Base-by-base conservation (phyloP, 2,329 filamentous ascomycete genomes). In the Clarireedia hainanense region DNA sequence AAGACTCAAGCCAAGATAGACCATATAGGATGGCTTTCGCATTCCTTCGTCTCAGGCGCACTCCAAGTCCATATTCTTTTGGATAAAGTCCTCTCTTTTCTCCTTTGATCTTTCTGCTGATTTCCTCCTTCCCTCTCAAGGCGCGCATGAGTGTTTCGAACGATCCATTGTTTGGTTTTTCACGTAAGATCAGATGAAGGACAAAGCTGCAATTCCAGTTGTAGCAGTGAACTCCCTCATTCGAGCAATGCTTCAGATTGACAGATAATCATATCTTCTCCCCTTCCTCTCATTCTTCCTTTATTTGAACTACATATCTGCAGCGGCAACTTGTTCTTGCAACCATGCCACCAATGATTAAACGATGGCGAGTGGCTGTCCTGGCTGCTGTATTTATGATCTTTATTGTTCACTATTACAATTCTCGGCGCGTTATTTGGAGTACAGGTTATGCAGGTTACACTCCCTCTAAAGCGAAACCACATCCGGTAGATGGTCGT, bases 401-500 rank as follows among this genome's bases (percentile, higher is more conserved):
- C 17, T 56, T 52, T 6, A 52, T 50, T 47, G 42, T 68, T n/a
- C 67, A 66, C 51, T 65, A 66, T 50, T 58, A 65, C 15, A 58
- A 57, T 23, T 58, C 61, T 12, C 17, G 58, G 20, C 59, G 56
- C 40, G 59, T 58, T 30, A 56, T 56, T 23, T 66, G 59, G 61
- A 61, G 20, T 5, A 30, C 39, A 30, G 55, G 58, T 43, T 63
- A 60, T 37, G 51, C 56, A 6, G 40, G 49, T 39, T 64, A 64
- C 55, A 55, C 58, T 24, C 57, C 60, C 39, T 30, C 50, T 2
- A 30, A 43, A 12, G 30, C 57, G 9, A 60, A 56, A 36, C 30
- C 54, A 5, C 14, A 50, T 67, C 80, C 82, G 0, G 69, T 86
- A 5, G 74, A 78, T 56, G 76, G 80, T n/a, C 73, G 84, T 48